Evolutionary conservation across 208 protist genomes (phyloP), one percentile per base, ranked within the genome.

Genomic region (Tetramitus jugosus): DNA sequence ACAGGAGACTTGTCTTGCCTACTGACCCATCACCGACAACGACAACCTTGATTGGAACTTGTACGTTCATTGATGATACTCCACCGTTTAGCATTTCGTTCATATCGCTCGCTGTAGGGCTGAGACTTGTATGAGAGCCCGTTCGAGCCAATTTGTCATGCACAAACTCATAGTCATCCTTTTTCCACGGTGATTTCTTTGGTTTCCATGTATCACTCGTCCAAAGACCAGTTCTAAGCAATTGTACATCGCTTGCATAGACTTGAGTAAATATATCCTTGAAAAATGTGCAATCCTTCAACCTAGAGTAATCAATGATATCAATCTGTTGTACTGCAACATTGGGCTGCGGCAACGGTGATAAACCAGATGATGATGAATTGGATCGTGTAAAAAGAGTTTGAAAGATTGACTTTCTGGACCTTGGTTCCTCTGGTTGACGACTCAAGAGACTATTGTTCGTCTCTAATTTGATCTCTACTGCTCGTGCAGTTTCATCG

Each of bases 11-110:
- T 10, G 67, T 74, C 23, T 74, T 74, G 3, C 67, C 67, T 26
- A 74, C 67, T 23, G 42, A 23, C 23, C 67, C 67, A 74, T 52
- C 67, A 39, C 67, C 67, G 26, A 53, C 67, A 3, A 52, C 67
- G 33, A 56, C 20, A 20, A 37, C 35, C 13, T 33, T 31, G 4
- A 65, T 39, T 39, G 60, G 4, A 8, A 65, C 13, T 23, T 10
- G 10, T 1, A 26, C 40, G 23, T 40, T 39, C 2, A 33, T 3
- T 39, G 29, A 1, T 23, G 17, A 17, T 10, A 43, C 39, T 69
- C 43, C 26, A 13, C 39, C 13, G 29, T 29, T n/a, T n/a, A n/a
- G n/a, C n/a, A n/a, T n/a, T n/a, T n/a, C n/a, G 8, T 40, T 39
- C 31, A 40, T 65, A 40, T 40, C 33, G 20, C 33, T n/a, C n/a